Evolutionary conservation across 179 eudicot species (phyloP), one percentile per base, ranked within the genome.

Genomic region (Drosera spatulata): DNA sequence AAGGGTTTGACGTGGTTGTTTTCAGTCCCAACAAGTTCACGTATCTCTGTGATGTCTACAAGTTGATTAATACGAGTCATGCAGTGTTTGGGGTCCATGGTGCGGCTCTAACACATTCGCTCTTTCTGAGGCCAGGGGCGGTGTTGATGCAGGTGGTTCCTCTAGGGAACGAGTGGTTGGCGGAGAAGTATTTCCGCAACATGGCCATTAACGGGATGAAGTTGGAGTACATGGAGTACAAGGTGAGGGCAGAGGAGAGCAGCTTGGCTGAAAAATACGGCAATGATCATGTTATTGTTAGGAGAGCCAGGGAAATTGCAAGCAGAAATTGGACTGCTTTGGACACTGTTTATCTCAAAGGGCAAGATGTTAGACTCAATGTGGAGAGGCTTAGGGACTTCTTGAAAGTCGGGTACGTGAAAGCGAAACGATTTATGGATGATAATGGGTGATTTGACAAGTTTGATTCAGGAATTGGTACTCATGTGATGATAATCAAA

Each of bases 1-100:
- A 73, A 48, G 88, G 88, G 43, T 83, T 83, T 9, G 78, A 80
- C 3, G 88, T 78, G 15, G 75, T 69, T n/a, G 65, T 73, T 2
- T 69, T 75, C 8, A 80, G 80, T 53, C 88, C 88, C 4, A 66
- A 65, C 1, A 66, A 55, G 7, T 61, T 60, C 37, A 83, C 81
- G 0, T 75, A 80, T 51, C 61, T 83, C 10, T 73, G 75, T 5
- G 85, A 83, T 10, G 69, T 72, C 9, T 83, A 75, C 14, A 59
- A 75, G 60, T 45, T 80, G 5, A 69, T 83, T 10, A 73, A 83
- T 3, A 63, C 68, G 0, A 73, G 83, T 55, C 88, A 83, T 8
- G 88, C 72, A 0, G 53, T 83, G 72, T 61, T 83, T 53, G 88
- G 88, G 0, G 88, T 83, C 9, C 85, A 80, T 7, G 85, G 85